Evolutionary conservation across 1,139 yeast genomes (phyloP), one percentile per base, ranked within the genome.

Genomic region (Magnusiomyces paraingens): DNA sequence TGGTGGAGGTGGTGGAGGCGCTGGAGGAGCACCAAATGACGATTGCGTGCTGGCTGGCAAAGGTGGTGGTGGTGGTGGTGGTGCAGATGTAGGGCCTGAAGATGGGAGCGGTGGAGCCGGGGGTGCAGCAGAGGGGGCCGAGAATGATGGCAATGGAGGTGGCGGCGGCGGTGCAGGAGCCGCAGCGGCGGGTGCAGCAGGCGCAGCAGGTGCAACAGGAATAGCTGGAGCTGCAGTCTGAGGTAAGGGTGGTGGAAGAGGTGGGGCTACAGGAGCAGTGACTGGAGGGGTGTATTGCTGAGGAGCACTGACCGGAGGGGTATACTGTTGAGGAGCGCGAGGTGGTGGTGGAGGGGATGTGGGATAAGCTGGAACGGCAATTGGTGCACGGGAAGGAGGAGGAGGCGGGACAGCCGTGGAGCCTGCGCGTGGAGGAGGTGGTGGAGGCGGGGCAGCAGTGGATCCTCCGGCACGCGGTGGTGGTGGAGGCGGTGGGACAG

Each of bases 1-100:
- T 20, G 71, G 66, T 14, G 72, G 73, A 18, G 74, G 75, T 18
- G 77, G 75, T 1, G 79, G 72, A 15, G 71, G 67, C 3, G 70
- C 67, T 10, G 70, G 67, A 22, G 69, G 64, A 0, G 64, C 65
- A 10, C 62, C 65, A 2, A 55, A 52, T 20, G 60, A 43, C 32
- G 32, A 26, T 8, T 26, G 32, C 8, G 8, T 5, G 8, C 32
- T 26, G 39, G 21, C n/a, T 17, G 52, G 46, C 5, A 46, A 39
- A 15, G 57, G 50, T 18, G 57, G 45, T 17, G 62, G 53, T 18
- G 57, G 45, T 17, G 62, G 53, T 36, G 62, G 57, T 47, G 61
- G 60, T 10, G 61, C 55, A 39, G 62, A 57, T 26, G 62, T 57
- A 5, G 57, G 49, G 17, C 50, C 48, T 36, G 58, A 38, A n/a